Base-by-base conservation (phyloP, 805 yeast genomes). In the Zygotorulaspora chibaensis region DNA sequence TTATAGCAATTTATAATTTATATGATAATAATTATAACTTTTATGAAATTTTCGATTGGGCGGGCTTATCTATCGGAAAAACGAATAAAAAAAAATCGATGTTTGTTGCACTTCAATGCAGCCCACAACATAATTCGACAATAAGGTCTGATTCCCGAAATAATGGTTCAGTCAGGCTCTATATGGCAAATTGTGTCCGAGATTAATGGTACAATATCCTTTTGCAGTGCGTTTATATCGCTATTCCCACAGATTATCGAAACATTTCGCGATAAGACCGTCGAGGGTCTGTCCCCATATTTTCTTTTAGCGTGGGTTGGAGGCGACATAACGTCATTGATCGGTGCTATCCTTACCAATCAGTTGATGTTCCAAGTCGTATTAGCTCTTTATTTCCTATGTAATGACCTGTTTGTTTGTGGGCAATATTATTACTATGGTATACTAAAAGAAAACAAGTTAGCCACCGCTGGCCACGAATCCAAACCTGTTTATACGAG, bases 311-410 rank as follows among this genome's bases (percentile, higher is more conserved):
- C 77, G 3, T 70, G 74, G 74, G 46, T 70, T 23, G 35, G 63
- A 15, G 74, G 74, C 9, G 83, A 71, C 48, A 59, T 72, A 16
- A 73, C 80, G 8, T 75, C 79, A 36, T 63, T 83, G 25, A 38
- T 75, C 0, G 97, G 96, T 0, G 87, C 96, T 50, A 48, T 86
- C 0, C 61, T 88, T 38, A 88, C 96, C 0, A 62, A 77, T 6
- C 96, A 90, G 50, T 69, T 88, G 38, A 80, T 83, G n/a, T 90
- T 89, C 65, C 97, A 89, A 61, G 75, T 80, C 9, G 68, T 81
- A 17, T 68, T 89, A 13, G 87, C 95, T 0, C 47, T 76, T 2
- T 90, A 90, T 65, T 89, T 86, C 61, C 70, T 91, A 41, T 65
- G 73, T 46, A 84, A 86, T 50, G 97, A 90, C 65, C 43, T 75